These are phyloP conservation scores for Mollisia scopiformis DNA, from an alignment of 2,329 filamentous ascomycete genomes.

Conservation along the genomic window DNA sequence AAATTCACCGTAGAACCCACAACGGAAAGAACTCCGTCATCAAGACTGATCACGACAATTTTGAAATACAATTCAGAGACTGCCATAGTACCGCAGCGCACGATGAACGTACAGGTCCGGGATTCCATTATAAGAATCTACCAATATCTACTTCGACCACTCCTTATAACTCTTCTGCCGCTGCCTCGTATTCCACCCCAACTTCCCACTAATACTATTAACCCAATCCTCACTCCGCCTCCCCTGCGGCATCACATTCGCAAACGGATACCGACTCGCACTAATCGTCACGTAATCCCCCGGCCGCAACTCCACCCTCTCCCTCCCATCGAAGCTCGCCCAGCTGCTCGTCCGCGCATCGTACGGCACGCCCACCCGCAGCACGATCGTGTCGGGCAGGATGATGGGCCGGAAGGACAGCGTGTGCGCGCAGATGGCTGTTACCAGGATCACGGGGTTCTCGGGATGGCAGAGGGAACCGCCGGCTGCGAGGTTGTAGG, in stretches of 20 bases:
- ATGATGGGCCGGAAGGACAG: conserved; percentile 96
- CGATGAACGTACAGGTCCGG: neutral
- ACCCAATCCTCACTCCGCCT: conserved; percentile 78
- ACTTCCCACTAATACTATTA: conserved; percentile 76
- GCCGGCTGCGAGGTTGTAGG: conserved; percentile 95
- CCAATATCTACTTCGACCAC: conserved; percentile 21
- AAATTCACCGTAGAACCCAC: no score
- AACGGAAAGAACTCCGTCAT: no score
- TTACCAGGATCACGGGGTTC: conserved; percentile 93
- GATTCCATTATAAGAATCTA: neutral
- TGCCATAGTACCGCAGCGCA: no score
- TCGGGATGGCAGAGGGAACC: conserved; percentile 94
- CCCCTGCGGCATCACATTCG: conserved; percentile 72
- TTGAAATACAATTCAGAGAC: no score
- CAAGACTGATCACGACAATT: no score
- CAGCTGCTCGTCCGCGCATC: conserved; percentile 86
- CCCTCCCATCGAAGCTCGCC: conserved; percentile 97
- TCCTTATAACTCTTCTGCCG: conserved; percentile 68
- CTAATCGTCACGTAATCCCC: conserved; percentile 87
- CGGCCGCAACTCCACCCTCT: conserved; percentile 77
- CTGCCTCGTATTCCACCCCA: conserved; percentile 81
- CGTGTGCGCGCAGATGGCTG: conserved; percentile 92
- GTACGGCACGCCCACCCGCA: conserved; percentile 93
- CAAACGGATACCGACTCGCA: conserved; percentile 79
- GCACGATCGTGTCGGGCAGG: conserved; percentile 91